Evolutionary conservation across 1,284 basidiomycete genomes (phyloP).

Genomic region (Pisolithus thermaeus): DNA sequence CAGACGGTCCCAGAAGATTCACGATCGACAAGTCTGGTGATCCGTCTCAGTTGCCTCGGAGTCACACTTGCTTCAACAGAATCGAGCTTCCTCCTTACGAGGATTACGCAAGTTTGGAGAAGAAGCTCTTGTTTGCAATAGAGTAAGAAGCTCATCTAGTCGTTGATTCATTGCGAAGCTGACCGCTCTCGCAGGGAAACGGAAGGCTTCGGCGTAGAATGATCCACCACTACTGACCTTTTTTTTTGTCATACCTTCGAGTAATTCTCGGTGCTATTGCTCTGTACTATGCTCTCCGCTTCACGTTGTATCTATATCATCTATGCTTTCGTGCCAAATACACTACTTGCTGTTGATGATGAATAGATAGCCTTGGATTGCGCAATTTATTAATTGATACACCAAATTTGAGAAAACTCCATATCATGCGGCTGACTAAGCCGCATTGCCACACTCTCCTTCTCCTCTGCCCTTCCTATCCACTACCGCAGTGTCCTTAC

Average conservation of each 20-base stretch:
- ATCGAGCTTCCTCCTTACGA: conserved; percentile 90
- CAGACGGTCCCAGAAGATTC: conserved; percentile 91
- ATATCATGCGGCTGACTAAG: too few relatives aligned
- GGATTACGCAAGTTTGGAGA: conserved; percentile 84
- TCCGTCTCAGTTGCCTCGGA: conserved; percentile 82
- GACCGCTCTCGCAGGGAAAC: conserved; percentile 43
- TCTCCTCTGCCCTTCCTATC: too few relatives aligned
- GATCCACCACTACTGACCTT: conserved; percentile 5
- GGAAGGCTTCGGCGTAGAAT: conserved; percentile 47
- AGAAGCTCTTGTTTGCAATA: conserved; percentile 85
- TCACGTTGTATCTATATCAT: neutral
- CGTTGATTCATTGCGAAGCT: neutral
- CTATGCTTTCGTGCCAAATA: neutral
- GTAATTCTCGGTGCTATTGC: neutral
- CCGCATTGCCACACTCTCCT: too few relatives aligned
- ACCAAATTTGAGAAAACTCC: too few relatives aligned
- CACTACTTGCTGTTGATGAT: neutral
- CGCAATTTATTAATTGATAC: too few relatives aligned
- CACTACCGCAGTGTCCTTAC: too few relatives aligned
- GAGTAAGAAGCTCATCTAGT: conserved; percentile 50
- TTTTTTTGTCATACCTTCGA: conserved; percentile 1
- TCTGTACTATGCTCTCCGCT: neutral
- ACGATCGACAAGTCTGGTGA: conserved; percentile 96
- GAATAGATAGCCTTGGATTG: neutral
- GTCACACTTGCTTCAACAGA: conserved; percentile 89